These are phyloP conservation scores for Neurospora sp. DNA, from an alignment of 495 filamentous ascomycete species.

Conservation along the genomic window DNA sequence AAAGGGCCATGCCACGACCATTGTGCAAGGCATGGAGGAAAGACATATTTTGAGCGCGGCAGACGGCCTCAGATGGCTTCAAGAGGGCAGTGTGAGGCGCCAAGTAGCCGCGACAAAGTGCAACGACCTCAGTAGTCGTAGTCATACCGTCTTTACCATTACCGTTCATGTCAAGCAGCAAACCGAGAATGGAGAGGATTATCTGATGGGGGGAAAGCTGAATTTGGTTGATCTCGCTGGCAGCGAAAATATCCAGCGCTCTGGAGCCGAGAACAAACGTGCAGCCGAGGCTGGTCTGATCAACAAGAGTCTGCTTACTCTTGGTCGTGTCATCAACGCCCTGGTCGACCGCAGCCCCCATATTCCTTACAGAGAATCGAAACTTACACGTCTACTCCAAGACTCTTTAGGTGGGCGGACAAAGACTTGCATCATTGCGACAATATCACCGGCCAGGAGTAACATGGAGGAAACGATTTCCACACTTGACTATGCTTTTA, in stretches of 20 bases:
- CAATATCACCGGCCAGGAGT: conserved; percentile 83
- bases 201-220: conserved; percentile 85
- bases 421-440: conserved; percentile 98
- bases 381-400: conserved; percentile 88
- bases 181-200: conserved; percentile 72
- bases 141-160: conserved; percentile 93
- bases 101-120: conserved; percentile 97
- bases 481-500: conserved; percentile 92
- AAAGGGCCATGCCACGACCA: conserved; percentile 64
- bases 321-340: conserved; percentile 95
- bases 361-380: conserved; percentile 95
- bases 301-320: conserved; percentile 91
- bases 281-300: conserved; percentile 92
- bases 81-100: conserved; percentile 79
- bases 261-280: conserved; percentile 94
- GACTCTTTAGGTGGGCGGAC: conserved; percentile 92
- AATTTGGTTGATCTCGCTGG: conserved; percentile 95
- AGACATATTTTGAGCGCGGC: conserved; percentile 75
- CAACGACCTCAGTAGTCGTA: conserved; percentile 91
- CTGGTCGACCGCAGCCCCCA: conserved; percentile 83
- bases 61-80: conserved; percentile 80
- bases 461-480: conserved; percentile 98
- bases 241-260: conserved; percentile 94
- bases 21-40: conserved; percentile 98
- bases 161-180: conserved; percentile 77